Evolutionary conservation across 805 yeast genomes (phyloP).

Genomic region (Tetrapisispora pingtungensis): DNA sequence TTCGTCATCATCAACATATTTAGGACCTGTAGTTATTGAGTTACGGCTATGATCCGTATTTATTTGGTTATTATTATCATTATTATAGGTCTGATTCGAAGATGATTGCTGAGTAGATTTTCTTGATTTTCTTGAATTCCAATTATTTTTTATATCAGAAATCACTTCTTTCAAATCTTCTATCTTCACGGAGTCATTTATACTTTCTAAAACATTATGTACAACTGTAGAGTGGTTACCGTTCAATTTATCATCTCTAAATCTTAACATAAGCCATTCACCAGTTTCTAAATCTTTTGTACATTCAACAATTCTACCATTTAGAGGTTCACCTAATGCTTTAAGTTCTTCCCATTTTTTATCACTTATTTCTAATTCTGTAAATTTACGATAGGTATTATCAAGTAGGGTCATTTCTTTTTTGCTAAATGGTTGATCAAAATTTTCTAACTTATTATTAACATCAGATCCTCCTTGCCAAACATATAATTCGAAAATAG

Average conservation of each 20-base stretch:
- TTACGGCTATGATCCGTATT: neutral
- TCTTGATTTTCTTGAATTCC: slow-evolving; percentile 47
- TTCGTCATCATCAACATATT: slow-evolving; percentile 26
- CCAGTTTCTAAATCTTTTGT: slow-evolving; percentile 50
- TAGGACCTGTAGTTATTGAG: slow-evolving; percentile 11
- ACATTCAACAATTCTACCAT: slow-evolving; percentile 84
- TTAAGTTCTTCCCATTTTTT: slow-evolving; percentile 77
- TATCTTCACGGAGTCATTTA: slow-evolving; percentile 74
- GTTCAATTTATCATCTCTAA: slow-evolving; percentile 83
- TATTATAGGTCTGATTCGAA: neutral
- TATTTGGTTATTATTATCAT: neutral
- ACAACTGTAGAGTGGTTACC: slow-evolving; percentile 82
- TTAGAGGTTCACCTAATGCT: slow-evolving; percentile 63
- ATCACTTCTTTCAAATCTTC: slow-evolving; percentile 60
- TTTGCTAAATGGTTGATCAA: slow-evolving; percentile 25
- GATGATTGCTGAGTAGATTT: slow-evolving; percentile 4
- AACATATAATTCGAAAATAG: slow-evolving; percentile 53
- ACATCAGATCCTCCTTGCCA: slow-evolving; percentile 60
- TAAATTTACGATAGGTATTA: slow-evolving; percentile 53
- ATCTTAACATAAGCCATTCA: slow-evolving; percentile 76
- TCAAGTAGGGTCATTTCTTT: slow-evolving; percentile 29
- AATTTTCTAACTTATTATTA: slow-evolving; percentile 21
- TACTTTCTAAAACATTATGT: slow-evolving; percentile 70
- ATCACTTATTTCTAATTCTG: slow-evolving; percentile 49
- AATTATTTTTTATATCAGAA: slow-evolving; percentile 43